Conservation (phyloP, 2,329 filamentous ascomycete genomes). For the Calonectria leucothoes region DNA sequence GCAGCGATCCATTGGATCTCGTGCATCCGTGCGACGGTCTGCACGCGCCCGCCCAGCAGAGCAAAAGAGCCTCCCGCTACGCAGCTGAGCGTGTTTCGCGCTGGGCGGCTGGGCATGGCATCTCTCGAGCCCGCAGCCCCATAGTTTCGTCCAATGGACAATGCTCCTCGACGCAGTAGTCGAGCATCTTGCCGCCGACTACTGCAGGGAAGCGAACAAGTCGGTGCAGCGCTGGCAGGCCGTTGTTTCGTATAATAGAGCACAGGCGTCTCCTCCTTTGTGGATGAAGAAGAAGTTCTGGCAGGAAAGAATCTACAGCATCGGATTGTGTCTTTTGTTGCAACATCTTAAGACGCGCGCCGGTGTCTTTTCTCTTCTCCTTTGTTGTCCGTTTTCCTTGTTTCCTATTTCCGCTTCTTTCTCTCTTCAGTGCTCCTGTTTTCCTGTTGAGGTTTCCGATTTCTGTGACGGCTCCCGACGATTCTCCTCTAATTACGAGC, state of each 20-base stretch:
- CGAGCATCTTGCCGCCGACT: slow-evolving; percentile 16
- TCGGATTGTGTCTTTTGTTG: slow-evolving; percentile 16
- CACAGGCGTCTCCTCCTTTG: slow-evolving; percentile 25
- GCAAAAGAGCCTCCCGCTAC: not conserved
- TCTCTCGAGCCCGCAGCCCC: not conserved
- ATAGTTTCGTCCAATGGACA: slow-evolving; percentile 8
- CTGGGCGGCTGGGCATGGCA: slow-evolving; percentile 10
- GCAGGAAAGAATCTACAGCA: slow-evolving; percentile 33
- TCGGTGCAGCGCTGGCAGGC: slow-evolving; percentile 3
- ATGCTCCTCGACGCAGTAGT: not conserved
- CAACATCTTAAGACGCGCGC: slow-evolving; percentile 33
- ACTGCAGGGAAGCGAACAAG: not conserved
- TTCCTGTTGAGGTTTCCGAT: slow-evolving; percentile 21
- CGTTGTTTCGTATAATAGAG: slow-evolving; percentile 41
- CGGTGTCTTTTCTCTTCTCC: slow-evolving; percentile 31
- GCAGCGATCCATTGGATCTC: slow-evolving; percentile 21
- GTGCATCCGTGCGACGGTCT: not conserved
- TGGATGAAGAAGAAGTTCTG: slow-evolving; percentile 24
- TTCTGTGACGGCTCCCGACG: slow-evolving; percentile 27
- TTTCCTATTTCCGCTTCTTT: slow-evolving; percentile 35
- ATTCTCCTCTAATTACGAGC: slow-evolving; percentile 26
- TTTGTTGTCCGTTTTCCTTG: slow-evolving; percentile 37
- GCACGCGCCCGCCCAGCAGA: slow-evolving; percentile 19
- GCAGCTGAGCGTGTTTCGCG: slow-evolving; percentile 6
- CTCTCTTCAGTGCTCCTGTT: slow-evolving; percentile 32